Conservation (phyloP, 305 asterid species). For the Fraxinus xanthoxyloides region DNA sequence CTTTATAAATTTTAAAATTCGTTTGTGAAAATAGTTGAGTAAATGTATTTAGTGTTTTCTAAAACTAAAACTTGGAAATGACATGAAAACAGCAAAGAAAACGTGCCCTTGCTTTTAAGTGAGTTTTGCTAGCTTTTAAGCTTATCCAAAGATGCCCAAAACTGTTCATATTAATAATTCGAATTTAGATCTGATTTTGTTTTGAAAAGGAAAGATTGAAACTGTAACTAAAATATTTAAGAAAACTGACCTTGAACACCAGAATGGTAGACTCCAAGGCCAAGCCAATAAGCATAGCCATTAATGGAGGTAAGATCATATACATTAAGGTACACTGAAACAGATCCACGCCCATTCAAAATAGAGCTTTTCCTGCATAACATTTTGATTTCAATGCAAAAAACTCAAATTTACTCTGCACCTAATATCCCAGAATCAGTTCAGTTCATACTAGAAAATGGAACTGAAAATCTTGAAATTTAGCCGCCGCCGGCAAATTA, state of each 20-base stretch:
- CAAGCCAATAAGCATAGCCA: conserved; percentile 83
- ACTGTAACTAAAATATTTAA: no score
- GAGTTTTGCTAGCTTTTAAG: background rate
- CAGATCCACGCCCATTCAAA: conserved; percentile 48
- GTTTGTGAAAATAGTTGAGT: no score
- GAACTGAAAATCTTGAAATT: background rate
- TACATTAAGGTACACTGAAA: conserved; percentile 67
- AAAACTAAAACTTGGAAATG: no score
- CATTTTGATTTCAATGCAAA: conserved; percentile 35
- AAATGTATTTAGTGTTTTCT: no score
- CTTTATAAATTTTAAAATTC: no score
- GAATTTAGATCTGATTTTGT: background rate
- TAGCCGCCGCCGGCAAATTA: background rate
- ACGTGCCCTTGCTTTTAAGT: background rate
- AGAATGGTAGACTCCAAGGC: conserved; percentile 87
- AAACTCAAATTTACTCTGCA: background rate
- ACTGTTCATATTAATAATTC: background rate
- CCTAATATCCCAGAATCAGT: background rate
- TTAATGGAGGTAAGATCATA: conserved; percentile 72
- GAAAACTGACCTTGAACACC: conserved; percentile 75
- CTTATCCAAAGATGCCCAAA: background rate
- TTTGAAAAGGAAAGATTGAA: background rate
- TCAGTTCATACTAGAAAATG: background rate
- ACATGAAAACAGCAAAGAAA: no score
- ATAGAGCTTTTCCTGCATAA: conserved; percentile 61